These are phyloP conservation scores for Cercospora canescens DNA, from an alignment of 2,329 filamentous ascomycete genomes.

Conservation along the genomic window DNA sequence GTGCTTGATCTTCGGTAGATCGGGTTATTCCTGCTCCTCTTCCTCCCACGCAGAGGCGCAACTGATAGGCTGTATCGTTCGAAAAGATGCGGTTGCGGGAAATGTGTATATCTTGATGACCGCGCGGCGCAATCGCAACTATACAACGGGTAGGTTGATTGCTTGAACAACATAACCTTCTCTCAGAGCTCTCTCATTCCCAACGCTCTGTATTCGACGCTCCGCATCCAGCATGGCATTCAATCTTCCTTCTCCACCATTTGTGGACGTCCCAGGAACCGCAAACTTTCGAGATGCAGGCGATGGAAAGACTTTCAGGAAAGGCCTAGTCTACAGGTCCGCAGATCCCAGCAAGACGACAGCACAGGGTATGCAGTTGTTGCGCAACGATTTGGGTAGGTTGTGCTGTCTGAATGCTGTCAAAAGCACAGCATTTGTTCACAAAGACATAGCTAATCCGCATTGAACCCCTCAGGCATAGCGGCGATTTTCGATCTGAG, in stretches of 20 bases:
- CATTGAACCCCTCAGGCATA: slow-evolving; percentile 53
- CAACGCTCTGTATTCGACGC: neutral
- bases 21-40: neutral
- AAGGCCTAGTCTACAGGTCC: slow-evolving; percentile 63
- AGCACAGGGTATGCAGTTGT: slow-evolving; percentile 51
- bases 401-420: neutral
- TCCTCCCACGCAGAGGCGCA: neutral
- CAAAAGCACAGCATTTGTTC: neutral
- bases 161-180: neutral
- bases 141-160: neutral
- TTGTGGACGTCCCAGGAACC: slow-evolving; percentile 55
- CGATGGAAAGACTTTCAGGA: slow-evolving; percentile 45
- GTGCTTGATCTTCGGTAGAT: neutral
- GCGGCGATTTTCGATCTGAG: slow-evolving; percentile 68
- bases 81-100: neutral
- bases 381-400: slow-evolving; percentile 44
- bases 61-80: neutral
- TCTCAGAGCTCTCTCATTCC: neutral
- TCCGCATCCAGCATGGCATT: neutral
- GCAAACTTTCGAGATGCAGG: slow-evolving; percentile 70
- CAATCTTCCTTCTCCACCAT: slow-evolving; percentile 34
- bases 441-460: neutral
- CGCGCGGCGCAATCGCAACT: neutral
- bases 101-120: neutral
- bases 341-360: slow-evolving; percentile 65